Base-by-base conservation (phyloP, 306 rosid species). In the Dalbergia oliveri region DNA sequence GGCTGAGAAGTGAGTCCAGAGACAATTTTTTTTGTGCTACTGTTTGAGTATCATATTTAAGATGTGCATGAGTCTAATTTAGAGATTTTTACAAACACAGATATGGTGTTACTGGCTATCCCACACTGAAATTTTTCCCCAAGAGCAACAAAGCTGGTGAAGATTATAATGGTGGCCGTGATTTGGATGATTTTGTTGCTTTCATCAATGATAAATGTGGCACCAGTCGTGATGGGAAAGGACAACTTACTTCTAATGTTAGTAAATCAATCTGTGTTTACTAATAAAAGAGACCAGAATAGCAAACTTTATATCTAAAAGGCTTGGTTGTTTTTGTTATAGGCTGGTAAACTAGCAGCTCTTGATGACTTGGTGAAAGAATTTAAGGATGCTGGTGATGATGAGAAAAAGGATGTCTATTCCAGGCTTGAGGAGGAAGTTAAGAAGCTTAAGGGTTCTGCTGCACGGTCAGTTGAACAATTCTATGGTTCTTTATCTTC, bases 151-250 rank as follows among this genome's bases (percentile, higher is more conserved):
- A 26, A 26, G 31, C 31, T 26, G 31, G 31, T 26, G 31, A 26
- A 26, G 31, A 26, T 26, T 26, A 26, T 26, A 26, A 26, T 26
- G 31, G 31, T 26, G 31, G 31, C 31, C 31, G 31, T 50, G 94
- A 91, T 31, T 75, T 95, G 79, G 89, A 85, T n/a, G 97, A 88
- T 84, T 91, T 95, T 50, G 96, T 93, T 45, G 34, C 75, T 59
- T 93, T 91, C 84, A 89, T 95, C 63, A 95, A 95, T 31, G 97
- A 88, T 86, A 90, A 84, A 82, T 54, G 88, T 79, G 94, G 98
- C 63, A 89, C 96, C 49, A 88, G 87, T 75, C 94, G 98, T 66
- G 98, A 95, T 50, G 92, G 77, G 16, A 83, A 91, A 75, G 98
- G 99, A 44, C 89, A 83, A 70, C 94, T 92, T 68, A 86, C 91